Conservation (phyloP, 176 grass and related monocot species). For the Calamus simplicifolius region DNA sequence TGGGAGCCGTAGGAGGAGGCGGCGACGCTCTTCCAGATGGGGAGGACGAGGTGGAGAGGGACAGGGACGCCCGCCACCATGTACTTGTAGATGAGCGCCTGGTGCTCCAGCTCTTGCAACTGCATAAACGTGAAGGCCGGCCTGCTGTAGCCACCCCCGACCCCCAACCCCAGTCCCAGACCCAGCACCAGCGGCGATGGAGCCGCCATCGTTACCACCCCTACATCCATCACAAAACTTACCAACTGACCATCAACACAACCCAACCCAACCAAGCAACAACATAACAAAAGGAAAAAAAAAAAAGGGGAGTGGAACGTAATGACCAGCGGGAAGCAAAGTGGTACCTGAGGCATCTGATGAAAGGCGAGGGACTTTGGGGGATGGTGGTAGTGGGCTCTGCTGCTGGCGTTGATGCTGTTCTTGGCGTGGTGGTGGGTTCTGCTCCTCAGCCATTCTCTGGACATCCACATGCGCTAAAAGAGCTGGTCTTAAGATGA, state of each 20-base stretch:
- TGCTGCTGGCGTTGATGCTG: neutral
- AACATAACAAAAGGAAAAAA: too few species aligned
- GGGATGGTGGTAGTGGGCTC: constrained; percentile 29
- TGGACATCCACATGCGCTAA: too few species aligned
- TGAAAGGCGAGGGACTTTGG: constrained; percentile 63
- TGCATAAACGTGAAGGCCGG: constrained; percentile 95
- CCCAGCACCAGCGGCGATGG: constrained; percentile 64
- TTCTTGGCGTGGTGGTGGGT: too few species aligned
- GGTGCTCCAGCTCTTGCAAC: constrained; percentile 96
- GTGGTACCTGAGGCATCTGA: constrained; percentile 26
- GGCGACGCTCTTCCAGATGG: constrained; percentile 97
- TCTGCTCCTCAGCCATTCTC: too few species aligned
- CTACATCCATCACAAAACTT: constrained; percentile 5
- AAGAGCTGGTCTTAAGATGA: too few species aligned
- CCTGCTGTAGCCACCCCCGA: constrained; percentile 14
- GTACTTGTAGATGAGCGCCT: constrained; percentile 98
- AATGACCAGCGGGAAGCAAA: too few species aligned
- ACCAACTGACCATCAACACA: too few species aligned
- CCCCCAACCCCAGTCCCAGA: constrained; percentile 40
- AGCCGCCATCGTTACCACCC: constrained; percentile 54
- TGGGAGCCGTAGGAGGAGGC: constrained; percentile 71
- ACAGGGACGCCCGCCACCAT: constrained; percentile 77
- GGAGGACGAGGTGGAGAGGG: constrained; percentile 83
- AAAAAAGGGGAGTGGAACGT: too few species aligned
- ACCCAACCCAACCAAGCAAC: too few species aligned